These are phyloP conservation scores for Xylaria sp. DNA, from an alignment of 2,329 filamentous ascomycete species.

Conservation along the genomic window DNA sequence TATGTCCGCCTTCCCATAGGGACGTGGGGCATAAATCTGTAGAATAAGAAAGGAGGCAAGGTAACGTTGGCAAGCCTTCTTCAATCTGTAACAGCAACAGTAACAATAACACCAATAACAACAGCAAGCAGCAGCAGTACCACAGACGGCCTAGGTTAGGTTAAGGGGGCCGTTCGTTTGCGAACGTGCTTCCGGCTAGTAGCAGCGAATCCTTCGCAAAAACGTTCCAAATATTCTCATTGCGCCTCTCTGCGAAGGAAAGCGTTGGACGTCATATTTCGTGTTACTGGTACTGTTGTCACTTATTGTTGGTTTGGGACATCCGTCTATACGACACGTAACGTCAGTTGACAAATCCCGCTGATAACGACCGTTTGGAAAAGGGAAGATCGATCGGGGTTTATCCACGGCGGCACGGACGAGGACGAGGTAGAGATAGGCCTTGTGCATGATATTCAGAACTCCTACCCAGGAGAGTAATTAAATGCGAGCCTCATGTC, in stretches of 20 bases:
- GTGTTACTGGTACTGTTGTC: neutral
- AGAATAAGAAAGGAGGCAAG: neutral
- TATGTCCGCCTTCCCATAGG: neutral
- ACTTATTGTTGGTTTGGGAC: slow-evolving; percentile 1
- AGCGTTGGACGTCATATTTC: neutral
- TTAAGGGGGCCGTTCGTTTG: neutral
- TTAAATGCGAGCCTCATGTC: slow-evolving; percentile 6
- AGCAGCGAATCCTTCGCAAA: slow-evolving; percentile 10
- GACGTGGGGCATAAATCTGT: neutral
- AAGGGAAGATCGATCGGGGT: neutral
- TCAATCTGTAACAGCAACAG: slow-evolving; percentile 6
- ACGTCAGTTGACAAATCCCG: slow-evolving; percentile 3
- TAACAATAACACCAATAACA: neutral
- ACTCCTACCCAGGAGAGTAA: neutral
- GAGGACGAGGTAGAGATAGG: neutral
- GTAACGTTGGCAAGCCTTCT: neutral
- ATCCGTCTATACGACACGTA: neutral
- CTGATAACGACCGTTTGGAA: slow-evolving; percentile 3
- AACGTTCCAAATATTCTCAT: neutral
- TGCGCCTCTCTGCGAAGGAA: neutral
- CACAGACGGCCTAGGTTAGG: neutral
- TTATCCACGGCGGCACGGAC: neutral
- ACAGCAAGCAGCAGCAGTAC: neutral
- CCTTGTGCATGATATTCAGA: neutral
- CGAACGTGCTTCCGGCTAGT: neutral